Base-by-base conservation (phyloP, 2,329 filamentous ascomycete species). In the Thermoascus crustaceus region DNA sequence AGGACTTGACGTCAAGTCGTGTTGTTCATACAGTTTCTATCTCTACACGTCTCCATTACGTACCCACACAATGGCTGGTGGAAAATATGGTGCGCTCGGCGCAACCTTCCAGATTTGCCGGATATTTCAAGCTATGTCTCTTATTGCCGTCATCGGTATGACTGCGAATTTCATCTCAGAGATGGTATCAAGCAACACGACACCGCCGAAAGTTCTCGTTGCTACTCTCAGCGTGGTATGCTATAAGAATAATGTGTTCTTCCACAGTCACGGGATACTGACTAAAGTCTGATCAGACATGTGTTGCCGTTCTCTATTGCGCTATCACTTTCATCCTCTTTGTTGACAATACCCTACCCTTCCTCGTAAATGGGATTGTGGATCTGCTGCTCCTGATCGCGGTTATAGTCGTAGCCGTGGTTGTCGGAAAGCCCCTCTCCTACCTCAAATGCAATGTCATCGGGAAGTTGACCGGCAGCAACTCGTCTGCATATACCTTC, bases 281-380 rank as follows among this genome's bases (percentile, higher is more conserved):
- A 20, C 7, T 22, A 9, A 35, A 18, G 11, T 30, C 31, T 10
- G 19, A 18, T 21, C 43, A 93, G 86, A 77, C 84, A 19, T 83
- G 76, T 63, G 78, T 91, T 39, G 80, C 84, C 7, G 74, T 80
- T 4, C 73, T 94, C 41, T 94, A 94, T 70, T 76, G 80, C 45
- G 73, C 74, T 49, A 80, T 93, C 49, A 81, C 82, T 11, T 82
- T 82, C 64, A 86, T 93, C 56, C 82, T 88, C 46, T 89, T 86
- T 62, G 71, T 79, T 49, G 84, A 88, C 56, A 72, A 76, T 47
- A 73, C 85, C 45, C 80, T 88, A 8, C 82, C 85, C 4, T 78
- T 87, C 42, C 73, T 88, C 37, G 70, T 85, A 61, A 73, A 73
- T 32, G 72, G 78, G 1, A 75, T 60, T 8, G 64, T 82, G 33